These are phyloP conservation scores for Verticillium dahliae DNA, from an alignment of 2,329 filamentous ascomycete genomes.

Conservation along the genomic window DNA sequence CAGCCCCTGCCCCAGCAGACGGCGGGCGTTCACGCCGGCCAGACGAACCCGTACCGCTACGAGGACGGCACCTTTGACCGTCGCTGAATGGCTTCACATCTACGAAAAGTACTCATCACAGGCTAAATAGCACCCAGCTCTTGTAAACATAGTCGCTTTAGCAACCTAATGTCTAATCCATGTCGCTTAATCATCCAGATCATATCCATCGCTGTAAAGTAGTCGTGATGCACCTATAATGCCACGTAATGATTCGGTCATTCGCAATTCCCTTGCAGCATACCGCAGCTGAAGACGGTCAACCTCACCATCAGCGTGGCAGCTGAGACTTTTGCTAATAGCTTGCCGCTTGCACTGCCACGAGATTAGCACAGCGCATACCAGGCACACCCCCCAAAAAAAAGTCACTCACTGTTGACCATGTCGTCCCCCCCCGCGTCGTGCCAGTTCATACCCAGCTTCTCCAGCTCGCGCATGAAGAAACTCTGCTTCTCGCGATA, in stretches of 20 bases:
- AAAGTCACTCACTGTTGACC: constrained; percentile 15
- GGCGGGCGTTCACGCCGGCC: neutral
- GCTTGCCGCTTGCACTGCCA: constrained; percentile 8
- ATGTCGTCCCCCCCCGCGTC: constrained; percentile 29
- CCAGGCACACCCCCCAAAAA: neutral
- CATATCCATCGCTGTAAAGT: neutral
- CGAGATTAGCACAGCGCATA: no score
- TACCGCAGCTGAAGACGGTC: neutral
- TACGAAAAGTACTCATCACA: neutral
- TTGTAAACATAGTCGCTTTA: neutral
- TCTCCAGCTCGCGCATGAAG: constrained; percentile 71
- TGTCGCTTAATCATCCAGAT: neutral
- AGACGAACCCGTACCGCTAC: constrained; percentile 20
- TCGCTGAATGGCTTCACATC: neutral
- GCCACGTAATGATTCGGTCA: neutral
- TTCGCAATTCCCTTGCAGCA: no score
- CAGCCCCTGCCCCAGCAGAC: neutral
- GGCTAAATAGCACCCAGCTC: no score
- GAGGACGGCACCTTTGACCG: constrained; percentile 28
- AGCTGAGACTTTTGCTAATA: constrained; percentile 1
- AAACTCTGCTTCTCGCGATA: constrained; percentile 72
- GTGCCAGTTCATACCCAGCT: constrained; percentile 50
- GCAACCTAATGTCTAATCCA: constrained; percentile 1
- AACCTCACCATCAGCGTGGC: neutral
- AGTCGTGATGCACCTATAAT: neutral